Evolutionary conservation across 208 protist species (phyloP).

Genomic region (Naegleria fowleri): DNA sequence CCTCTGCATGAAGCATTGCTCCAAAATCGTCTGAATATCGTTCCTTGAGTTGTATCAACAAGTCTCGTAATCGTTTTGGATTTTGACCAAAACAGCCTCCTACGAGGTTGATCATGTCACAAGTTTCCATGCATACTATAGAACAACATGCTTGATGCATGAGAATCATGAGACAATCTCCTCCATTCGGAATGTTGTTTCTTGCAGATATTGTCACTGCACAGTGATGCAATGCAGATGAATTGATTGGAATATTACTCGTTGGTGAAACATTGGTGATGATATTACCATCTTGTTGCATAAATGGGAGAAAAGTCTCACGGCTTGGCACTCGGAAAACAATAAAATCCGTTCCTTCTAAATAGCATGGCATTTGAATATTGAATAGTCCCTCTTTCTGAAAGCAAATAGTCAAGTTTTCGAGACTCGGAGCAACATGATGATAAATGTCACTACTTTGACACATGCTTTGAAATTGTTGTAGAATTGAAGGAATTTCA

Average conservation of each 20-base stretch:
- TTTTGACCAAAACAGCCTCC: neutral
- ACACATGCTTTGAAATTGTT: neutral
- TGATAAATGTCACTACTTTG: neutral
- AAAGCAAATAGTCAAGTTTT: neutral
- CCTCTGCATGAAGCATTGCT: neutral
- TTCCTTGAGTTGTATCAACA: neutral
- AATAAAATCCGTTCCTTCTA: neutral
- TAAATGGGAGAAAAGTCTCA: neutral
- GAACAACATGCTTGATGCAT: neutral
- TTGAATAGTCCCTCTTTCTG: neutral
- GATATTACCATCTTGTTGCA: neutral
- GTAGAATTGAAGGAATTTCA: neutral
- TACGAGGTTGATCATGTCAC: neutral
- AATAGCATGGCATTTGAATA: neutral
- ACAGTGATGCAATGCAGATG: neutral
- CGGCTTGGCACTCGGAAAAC: neutral
- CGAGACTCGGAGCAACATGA: neutral
- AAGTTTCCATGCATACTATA: neutral
- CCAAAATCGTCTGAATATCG: neutral
- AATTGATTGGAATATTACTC: neutral
- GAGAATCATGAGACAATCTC: neutral
- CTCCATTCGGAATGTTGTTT: neutral
- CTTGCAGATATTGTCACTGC: neutral
- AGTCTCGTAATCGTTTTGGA: neutral
- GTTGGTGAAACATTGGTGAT: no score